Percentiles rank a stretch among this genome's conserved stretches.
These are phyloP conservation scores for Colletotrichum navitas DNA, from an alignment of 2,329 filamentous ascomycete species.

Conservation along the genomic window DNA sequence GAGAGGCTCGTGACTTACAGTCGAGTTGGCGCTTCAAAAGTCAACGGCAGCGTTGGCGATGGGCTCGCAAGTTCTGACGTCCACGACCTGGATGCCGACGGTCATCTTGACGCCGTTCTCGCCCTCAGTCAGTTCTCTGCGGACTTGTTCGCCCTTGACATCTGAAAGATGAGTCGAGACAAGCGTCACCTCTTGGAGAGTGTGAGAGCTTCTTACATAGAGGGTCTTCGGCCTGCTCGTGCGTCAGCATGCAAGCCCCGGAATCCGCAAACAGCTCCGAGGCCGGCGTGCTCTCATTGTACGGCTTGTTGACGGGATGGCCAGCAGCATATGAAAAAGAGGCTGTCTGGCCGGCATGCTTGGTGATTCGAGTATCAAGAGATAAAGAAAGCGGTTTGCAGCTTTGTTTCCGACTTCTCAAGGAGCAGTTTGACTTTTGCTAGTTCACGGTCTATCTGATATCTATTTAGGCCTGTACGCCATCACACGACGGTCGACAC, in stretches of 20 bases:
- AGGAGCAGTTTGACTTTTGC: too few species aligned
- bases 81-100: constrained; percentile 43
- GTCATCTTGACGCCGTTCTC: constrained; percentile 43
- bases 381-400: neutral
- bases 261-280: constrained; percentile 54
- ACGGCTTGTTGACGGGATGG: constrained; percentile 49
- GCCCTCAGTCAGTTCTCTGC: constrained; percentile 42
- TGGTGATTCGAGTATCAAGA: neutral
- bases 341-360: constrained; percentile 25
- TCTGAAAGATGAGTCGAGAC: constrained; percentile 11
- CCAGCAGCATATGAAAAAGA: constrained; percentile 20
- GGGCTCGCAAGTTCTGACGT: constrained; percentile 43
- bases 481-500: neutral
- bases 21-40: constrained; percentile 48
- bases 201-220: constrained; percentile 49
- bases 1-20: constrained; percentile 45
- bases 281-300: constrained; percentile 48
- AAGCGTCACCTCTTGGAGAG: neutral
- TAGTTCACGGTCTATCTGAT: too few species aligned
- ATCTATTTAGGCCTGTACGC: neutral
- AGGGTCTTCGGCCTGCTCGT: constrained; percentile 65
- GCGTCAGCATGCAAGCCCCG: constrained; percentile 61
- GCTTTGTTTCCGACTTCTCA: neutral
- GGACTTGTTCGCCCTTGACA: constrained; percentile 43
- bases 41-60: constrained; percentile 42